Evolutionary conservation across 805 yeast species (phyloP).

Genomic region (Kregervanrija fluxuum): DNA sequence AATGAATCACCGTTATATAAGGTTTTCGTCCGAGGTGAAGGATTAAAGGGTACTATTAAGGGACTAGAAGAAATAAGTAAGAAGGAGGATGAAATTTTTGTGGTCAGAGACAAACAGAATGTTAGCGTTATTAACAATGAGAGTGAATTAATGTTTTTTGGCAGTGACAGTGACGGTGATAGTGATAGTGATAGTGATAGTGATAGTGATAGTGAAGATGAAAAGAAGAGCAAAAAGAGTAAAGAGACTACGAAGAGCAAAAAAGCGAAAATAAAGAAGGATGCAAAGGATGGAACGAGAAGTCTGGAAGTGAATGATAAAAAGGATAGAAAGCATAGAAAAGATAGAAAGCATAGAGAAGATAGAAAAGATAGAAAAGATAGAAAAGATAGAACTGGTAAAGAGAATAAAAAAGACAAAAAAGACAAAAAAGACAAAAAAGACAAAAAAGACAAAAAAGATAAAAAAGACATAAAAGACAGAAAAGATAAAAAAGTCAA

Average conservation of each 20-base stretch:
- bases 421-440: background rate
- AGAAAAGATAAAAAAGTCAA: background rate
- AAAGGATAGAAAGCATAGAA: slow-evolving; percentile 17
- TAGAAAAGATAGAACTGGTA: background rate
- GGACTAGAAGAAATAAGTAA: slow-evolving; percentile 27
- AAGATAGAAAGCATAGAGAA: slow-evolving; percentile 14
- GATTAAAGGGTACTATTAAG: slow-evolving; percentile 67
- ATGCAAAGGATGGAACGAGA: slow-evolving; percentile 13
- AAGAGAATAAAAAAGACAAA: background rate
- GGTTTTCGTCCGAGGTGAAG: slow-evolving; percentile 85
- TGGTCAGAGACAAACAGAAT: slow-evolving; percentile 9
- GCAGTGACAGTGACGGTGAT: background rate
- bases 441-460: background rate
- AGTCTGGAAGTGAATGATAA: slow-evolving; percentile 6
- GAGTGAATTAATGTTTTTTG: slow-evolving; percentile 18
- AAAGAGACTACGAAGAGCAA: slow-evolving; percentile 20
- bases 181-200: slow-evolving; percentile 5
- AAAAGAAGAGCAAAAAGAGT: slow-evolving; percentile 17
- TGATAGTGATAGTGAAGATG: slow-evolving; percentile 25
- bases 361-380: slow-evolving; percentile 6
- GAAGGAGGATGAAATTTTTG: slow-evolving; percentile 8
- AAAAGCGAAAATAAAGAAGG: slow-evolving; percentile 18
- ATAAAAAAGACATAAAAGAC: background rate
- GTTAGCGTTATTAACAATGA: slow-evolving; percentile 10
- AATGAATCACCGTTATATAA: slow-evolving; percentile 67